Percentiles rank a stretch among this genome's conserved stretches.
phyloP scores from a whole-genome alignment of 805 yeast genomes.

The Nakazawaea populi region DNA sequence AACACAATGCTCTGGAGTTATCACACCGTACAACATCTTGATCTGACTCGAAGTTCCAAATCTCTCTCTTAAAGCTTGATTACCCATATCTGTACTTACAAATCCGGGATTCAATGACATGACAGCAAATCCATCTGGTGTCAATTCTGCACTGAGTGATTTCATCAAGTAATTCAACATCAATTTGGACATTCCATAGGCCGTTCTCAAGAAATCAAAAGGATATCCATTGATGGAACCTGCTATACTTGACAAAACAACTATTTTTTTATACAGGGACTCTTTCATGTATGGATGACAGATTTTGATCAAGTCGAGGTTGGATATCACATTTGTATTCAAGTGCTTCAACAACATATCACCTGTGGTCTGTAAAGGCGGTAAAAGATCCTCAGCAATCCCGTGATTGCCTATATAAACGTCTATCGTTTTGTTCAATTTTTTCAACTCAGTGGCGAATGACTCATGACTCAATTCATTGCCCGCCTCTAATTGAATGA shows the following conservation, averaged over 20 bases:
- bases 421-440: slow-evolving; percentile 17
- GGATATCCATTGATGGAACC: slow-evolving; percentile 16
- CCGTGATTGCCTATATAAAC: slow-evolving; percentile 22
- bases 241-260: slow-evolving; percentile 20
- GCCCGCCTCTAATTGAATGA: slow-evolving; percentile 18
- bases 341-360: slow-evolving; percentile 13
- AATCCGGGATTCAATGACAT: slow-evolving; percentile 32
- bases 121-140: slow-evolving; percentile 12
- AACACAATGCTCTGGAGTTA: background rate
- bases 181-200: slow-evolving; percentile 30
- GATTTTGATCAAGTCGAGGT: background rate
- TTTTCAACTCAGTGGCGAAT: slow-evolving; percentile 11
- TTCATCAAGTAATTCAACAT: slow-evolving; percentile 27
- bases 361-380: background rate
- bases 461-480: slow-evolving; percentile 13
- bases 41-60: background rate
- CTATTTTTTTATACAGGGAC: slow-evolving; percentile 16
- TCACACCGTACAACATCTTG: background rate
- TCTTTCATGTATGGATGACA: background rate
- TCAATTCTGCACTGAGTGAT: slow-evolving; percentile 21
- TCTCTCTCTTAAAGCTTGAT: background rate
- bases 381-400: slow-evolving; percentile 7
- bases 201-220: slow-evolving; percentile 12
- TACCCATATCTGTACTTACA: slow-evolving; percentile 28
- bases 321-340: slow-evolving; percentile 13